Conservation (phyloP, 805 yeast genomes). For the Cyberlindnera euphorbiiphila region DNA sequence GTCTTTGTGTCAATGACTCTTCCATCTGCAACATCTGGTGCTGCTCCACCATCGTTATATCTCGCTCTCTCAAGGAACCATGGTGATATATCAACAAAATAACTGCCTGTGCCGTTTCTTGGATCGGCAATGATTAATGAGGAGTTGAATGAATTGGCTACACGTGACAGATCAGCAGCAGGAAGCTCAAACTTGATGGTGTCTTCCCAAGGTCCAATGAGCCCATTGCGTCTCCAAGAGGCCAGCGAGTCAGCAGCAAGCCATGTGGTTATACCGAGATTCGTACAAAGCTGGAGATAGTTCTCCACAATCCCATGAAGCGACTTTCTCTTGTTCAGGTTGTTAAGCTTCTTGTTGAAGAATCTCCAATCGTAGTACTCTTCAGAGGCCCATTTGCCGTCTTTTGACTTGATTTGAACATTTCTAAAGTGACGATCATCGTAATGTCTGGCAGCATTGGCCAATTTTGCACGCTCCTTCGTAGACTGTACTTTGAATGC, state of each 20-base stretch:
- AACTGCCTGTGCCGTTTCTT: constrained; percentile 41
- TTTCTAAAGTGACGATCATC: constrained; percentile 33
- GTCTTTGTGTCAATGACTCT: constrained; percentile 58
- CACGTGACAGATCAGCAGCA: constrained; percentile 40
- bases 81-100: constrained; percentile 45
- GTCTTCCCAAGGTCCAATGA: constrained; percentile 50
- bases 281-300: constrained; percentile 42
- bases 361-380: constrained; percentile 65
- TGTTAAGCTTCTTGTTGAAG: constrained; percentile 42
- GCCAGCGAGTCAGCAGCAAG: constrained; percentile 45
- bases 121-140: constrained; percentile 43
- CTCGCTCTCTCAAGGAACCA: constrained; percentile 45
- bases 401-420: constrained; percentile 32
- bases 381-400: constrained; percentile 30
- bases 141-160: constrained; percentile 45
- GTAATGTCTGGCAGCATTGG: constrained; percentile 31
- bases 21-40: constrained; percentile 45
- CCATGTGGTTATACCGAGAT: constrained; percentile 43
- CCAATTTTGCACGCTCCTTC: constrained; percentile 29
- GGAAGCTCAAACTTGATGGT: constrained; percentile 50
- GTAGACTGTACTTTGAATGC: constrained; percentile 29
- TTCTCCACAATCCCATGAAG: constrained; percentile 44
- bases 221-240: constrained; percentile 49
- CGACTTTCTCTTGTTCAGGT: constrained; percentile 38
- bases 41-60: constrained; percentile 42